These are phyloP conservation scores for Yueomyces sp. DNA, from an alignment of 1,139 yeast genomes.

Conservation along the genomic window DNA sequence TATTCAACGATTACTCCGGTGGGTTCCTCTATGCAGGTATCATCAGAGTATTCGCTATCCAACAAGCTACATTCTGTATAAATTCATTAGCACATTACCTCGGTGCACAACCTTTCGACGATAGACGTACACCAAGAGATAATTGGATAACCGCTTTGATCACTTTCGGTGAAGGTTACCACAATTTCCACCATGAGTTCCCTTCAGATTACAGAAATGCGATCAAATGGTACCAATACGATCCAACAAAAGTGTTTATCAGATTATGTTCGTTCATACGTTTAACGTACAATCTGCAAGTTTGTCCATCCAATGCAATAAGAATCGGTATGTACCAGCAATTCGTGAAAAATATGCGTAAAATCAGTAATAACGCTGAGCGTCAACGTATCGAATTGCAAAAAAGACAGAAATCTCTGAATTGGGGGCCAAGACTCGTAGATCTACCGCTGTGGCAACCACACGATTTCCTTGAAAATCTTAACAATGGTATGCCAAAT, in stretches of 20 bases:
- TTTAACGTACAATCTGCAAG: constrained; percentile 80
- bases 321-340: constrained; percentile 95
- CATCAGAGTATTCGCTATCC: constrained; percentile 69
- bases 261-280: constrained; percentile 66
- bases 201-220: constrained; percentile 98
- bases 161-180: constrained; percentile 98
- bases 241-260: constrained; percentile 83
- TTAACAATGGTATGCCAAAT: constrained; percentile 37
- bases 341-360: constrained; percentile 87
- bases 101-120: constrained; percentile 96
- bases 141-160: constrained; percentile 88
- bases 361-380: constrained; percentile 12
- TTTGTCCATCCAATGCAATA: constrained; percentile 88
- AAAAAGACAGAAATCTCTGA: constrained; percentile 50
- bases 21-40: constrained; percentile 89
- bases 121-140: constrained; percentile 94
- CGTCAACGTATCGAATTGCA: too few relatives aligned
- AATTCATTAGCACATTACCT: constrained; percentile 98
- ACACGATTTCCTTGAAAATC: constrained; percentile 60
- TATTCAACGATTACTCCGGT: constrained; percentile 86
- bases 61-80: constrained; percentile 97
- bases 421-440: constrained; percentile 87
- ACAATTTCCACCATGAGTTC: constrained; percentile 98
- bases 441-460: constrained; percentile 88
- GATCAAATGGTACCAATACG: constrained; percentile 95